Conservation (phyloP, 768 basidiomycete species). For the Mycena galopus region DNA sequence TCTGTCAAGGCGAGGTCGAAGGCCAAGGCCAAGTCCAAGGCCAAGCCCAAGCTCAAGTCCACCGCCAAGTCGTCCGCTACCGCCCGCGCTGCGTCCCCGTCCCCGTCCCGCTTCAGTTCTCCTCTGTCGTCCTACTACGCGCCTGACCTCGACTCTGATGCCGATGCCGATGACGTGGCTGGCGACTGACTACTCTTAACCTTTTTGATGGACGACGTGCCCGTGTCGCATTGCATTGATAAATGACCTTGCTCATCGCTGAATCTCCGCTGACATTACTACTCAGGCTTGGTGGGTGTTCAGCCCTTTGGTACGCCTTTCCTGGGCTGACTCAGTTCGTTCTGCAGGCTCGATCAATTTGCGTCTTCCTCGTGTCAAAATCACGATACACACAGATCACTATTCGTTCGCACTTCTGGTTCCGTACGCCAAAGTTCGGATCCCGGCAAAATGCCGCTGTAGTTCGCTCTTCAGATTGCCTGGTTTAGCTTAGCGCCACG, state of each 20-base stretch:
- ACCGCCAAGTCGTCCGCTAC: neutral
- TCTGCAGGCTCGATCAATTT: neutral
- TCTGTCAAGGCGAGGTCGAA: neutral
- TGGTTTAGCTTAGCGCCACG: slow-evolving; percentile 56
- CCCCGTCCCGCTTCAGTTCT: neutral
- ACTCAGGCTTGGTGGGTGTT: neutral
- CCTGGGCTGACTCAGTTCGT: neutral
- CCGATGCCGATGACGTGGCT: neutral
- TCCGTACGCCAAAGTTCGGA: neutral
- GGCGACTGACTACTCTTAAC: neutral
- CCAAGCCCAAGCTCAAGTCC: neutral
- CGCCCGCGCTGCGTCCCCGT: neutral
- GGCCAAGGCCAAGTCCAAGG: neutral
- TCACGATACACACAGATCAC: neutral
- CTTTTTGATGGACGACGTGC: no score
- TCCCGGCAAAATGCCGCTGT: slow-evolving; percentile 6
- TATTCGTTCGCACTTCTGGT: neutral
- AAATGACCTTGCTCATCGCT: neutral
- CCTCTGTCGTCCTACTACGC: neutral
- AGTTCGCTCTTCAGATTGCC: slow-evolving; percentile 42
- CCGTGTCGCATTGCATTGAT: no score
- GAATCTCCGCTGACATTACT: neutral
- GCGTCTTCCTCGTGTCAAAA: neutral
- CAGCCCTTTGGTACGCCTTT: neutral
- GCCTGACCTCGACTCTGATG: neutral